phyloP scores from a whole-genome alignment of 2,329 filamentous ascomycete species.

The Colletotrichum brevisporum region DNA sequence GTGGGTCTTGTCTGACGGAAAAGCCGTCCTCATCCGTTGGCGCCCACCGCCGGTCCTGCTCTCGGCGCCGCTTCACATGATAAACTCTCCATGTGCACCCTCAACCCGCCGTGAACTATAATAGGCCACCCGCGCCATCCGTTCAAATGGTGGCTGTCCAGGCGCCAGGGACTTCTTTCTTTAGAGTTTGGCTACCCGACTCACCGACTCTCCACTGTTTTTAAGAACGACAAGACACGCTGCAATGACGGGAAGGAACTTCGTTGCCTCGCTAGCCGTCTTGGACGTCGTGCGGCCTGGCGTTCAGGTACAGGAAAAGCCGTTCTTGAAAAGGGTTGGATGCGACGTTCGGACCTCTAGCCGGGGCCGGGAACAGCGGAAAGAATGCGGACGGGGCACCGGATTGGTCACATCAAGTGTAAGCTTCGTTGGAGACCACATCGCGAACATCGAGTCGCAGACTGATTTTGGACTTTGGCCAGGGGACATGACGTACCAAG shows the following conservation, averaged over 20 bases:
- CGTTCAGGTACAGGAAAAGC: neutral
- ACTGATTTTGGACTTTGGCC: neutral
- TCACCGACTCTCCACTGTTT: neutral
- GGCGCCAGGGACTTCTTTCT: too few relatives aligned
- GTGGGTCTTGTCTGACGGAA: too few relatives aligned
- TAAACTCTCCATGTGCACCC: constrained; percentile 24
- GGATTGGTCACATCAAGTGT: constrained; percentile 8
- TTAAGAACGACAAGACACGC: neutral
- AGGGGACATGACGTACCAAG: neutral
- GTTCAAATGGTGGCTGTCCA: neutral
- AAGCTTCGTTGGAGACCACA: neutral
- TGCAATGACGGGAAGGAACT: neutral
- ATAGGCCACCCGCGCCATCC: neutral
- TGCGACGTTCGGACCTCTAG: constrained; percentile 15
- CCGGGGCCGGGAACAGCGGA: neutral
- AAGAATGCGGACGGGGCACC: neutral
- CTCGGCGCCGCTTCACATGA: constrained; percentile 30
- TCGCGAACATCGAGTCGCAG: constrained; percentile 5
- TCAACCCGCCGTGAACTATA: neutral
- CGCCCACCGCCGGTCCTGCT: neutral
- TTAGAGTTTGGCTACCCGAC: constrained; percentile 22
- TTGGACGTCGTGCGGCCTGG: constrained; percentile 10
- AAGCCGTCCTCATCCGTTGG: too few relatives aligned
- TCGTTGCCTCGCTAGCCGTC: neutral
- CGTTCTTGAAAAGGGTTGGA: too few relatives aligned